Evolutionary conservation across 139 green algal species (phyloP), one percentile per base, ranked within the genome.

Genomic region (Chloropicon primus): DNA sequence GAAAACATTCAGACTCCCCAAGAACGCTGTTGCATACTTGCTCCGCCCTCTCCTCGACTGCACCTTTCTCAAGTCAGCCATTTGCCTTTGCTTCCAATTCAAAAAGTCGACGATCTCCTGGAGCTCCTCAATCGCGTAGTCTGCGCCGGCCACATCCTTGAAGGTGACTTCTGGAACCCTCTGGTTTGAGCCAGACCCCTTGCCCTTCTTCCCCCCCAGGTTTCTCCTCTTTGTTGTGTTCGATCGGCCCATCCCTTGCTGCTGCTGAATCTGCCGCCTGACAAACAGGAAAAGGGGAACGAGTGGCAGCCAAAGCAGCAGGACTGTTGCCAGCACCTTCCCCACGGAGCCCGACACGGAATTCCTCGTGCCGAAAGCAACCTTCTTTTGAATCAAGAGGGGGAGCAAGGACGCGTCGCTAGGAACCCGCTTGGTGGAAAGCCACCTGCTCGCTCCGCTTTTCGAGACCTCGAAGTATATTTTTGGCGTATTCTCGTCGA

Each of bases 121-220:
- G 25, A 97, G 81, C 79, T 98, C 92, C 1, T 84, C 72, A 53
- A 97, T 84, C 0, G 91, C 91, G 26, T 84, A 82, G 72, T 93
- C 93, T 54, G 97, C 84, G 0, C 95, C 95, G 23, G 92, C 95
- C 27, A 99, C 93, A 80, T 98, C 94, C 10, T 71, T 77, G 76
- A 98, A 97, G 25, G 82, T 91, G 23, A 98, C 87, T 27, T 82
- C 79, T 1, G 85, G 87, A 17, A 62, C 41, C 10, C 17, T 62
- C 17, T 62, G 41, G 17, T 62, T 17, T 5, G 41, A 62, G 41
- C 41, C 41, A 17, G 41, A 17, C 10, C 41, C 41, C 41, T 62
- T 5, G 5, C 10, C 17, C 17, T 17, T 62, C 41, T 17, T 5
- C 41, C 41, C 41, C 5, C 41, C 41, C 41, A 62, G 41, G 41